Evolutionary conservation across 345 rosid genomes (phyloP), one percentile per base, ranked within the genome.

Genomic region (Gossypium mustelinum): DNA sequence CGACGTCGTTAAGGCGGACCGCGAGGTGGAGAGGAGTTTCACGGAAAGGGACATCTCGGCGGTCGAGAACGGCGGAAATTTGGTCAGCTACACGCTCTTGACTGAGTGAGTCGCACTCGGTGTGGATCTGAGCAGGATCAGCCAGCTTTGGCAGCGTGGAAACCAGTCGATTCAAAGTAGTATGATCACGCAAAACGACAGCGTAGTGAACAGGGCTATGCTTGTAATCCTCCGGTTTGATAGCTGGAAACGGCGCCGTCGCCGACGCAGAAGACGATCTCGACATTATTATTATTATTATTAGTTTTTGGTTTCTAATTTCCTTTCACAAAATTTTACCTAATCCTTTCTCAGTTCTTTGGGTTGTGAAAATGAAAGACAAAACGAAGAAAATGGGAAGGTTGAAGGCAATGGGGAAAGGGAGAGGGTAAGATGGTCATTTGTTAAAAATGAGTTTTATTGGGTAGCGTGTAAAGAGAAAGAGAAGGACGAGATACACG

Each of bases 1-100:
- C 54, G 2, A 73, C 74, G 75, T 95, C 97, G 11, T 86, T 86
- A 2, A 95, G 48, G 12, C 94, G 84, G 3, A 95, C 97, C 7
- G 99, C 87, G 1, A 95, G 84, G 79, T 95, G 99, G 78, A 95
- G 96, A 45, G 99, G 94, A 2, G 98, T 95, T 68, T 93, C 98
- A 0, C 90, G 83, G 25, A 68, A 78, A 0, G 98, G 98, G 24
- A 95, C 98, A 74, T 95, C 98, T 1, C 99, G 88, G 17, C 94
- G 93, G 73, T 95, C 98, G 3, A 93, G 79, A 7, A 87, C 76
- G 43, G 91, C 77, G 29, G 98, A 84, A 84, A 95, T 91, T 84
- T 86, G 83, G 55, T 95, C 98, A 2, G 97, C 86, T 2, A 91
- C 24, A 14, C 78, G 86, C 65, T 95, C 97, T 55, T 95, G 91